Evolutionary conservation across 2,329 filamentous ascomycete genomes (phyloP), one percentile per base, ranked within the genome.

Genomic region (Diatrype stigma): DNA sequence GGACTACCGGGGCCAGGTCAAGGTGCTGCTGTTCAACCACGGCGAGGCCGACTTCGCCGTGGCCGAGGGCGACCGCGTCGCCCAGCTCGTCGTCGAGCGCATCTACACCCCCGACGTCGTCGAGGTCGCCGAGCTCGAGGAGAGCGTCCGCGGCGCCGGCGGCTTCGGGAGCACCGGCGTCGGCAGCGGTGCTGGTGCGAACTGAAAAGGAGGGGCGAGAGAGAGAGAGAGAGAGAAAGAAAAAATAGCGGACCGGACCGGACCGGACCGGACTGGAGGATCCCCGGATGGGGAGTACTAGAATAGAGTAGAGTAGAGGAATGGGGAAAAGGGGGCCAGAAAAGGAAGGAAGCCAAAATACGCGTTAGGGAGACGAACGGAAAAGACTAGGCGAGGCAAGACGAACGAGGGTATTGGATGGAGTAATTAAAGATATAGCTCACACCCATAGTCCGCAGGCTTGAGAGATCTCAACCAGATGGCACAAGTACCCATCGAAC

Each of bases 11-110:
- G 94, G 94, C 19, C 89, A 89, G 60, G 87, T 99, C 63, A 96
- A 95, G 77, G 88, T 99, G 23, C 79, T 99, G 59, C 82, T 99
- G 48, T 97, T 97, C 72, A 99, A 99, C 75, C 86, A 96, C 70
- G 81, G 80, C 47, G 91, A 96, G 47, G 73, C 74, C 38, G 91
- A 96, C 68, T 97, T 95, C 66, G 77, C 73, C 57, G 77, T 99
- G 59, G 86, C 87, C 64, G 85, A 87, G 66, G 93, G 93, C 46
- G 94, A 99, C 71, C 87, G 94, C 48, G 77, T 99, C 64, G 95
- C 94, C 40, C 94, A 99, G 78, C 80, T 99, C 60, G 84, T 99
- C 58, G 76, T 99, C 51, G 94, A 99, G 79, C 84, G 90, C 69
- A 96, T 97, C 65, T 92, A 89, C 65, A 97, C 92, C 26, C 93